Percentiles rank a stretch among this genome's conserved stretches.
Conservation (phyloP, 1,139 yeast species). For the Debaryomyces fabryi region DNA sequence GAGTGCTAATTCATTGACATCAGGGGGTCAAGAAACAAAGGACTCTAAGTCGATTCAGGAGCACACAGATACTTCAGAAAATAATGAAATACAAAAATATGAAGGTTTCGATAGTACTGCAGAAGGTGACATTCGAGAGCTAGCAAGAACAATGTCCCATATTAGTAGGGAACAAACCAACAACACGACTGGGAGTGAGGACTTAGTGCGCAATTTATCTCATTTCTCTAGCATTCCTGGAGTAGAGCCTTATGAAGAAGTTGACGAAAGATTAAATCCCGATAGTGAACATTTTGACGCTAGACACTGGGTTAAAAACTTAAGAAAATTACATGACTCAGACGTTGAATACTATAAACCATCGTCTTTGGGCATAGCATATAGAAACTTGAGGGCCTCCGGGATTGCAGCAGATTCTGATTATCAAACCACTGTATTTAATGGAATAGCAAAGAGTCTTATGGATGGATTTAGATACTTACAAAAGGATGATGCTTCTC, state of each 20-base stretch:
- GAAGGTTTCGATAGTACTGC: conserved; percentile 33
- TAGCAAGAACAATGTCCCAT: conserved; percentile 38
- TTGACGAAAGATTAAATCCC: conserved; percentile 28
- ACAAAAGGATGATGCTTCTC: conserved; percentile 17
- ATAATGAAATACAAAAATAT: conserved; percentile 19
- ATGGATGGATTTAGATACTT: conserved; percentile 17
- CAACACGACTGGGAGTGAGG: conserved; percentile 39
- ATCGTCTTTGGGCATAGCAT: conserved; percentile 67
- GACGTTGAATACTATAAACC: conserved; percentile 68
- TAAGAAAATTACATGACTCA: conserved; percentile 52
- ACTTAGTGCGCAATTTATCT: conserved; percentile 49
- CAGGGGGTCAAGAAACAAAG: background rate
- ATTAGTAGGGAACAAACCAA: conserved; percentile 11
- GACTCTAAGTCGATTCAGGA: background rate
- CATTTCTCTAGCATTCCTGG: conserved; percentile 60
- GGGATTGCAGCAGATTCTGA: conserved; percentile 81
- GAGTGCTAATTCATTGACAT: background rate
- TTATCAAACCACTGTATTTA: conserved; percentile 73
- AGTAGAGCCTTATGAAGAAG: conserved; percentile 34
- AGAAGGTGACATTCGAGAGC: conserved; percentile 28
- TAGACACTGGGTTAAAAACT: conserved; percentile 76
- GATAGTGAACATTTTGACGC: conserved; percentile 59
- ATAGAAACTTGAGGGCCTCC: conserved; percentile 66
- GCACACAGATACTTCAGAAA: background rate
- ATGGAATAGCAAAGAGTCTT: conserved; percentile 37